Percentiles rank a stretch among this genome's conserved stretches.
Conservation (phyloP, 1,139 yeast genomes). For the Yamadazyma trypodendri region DNA sequence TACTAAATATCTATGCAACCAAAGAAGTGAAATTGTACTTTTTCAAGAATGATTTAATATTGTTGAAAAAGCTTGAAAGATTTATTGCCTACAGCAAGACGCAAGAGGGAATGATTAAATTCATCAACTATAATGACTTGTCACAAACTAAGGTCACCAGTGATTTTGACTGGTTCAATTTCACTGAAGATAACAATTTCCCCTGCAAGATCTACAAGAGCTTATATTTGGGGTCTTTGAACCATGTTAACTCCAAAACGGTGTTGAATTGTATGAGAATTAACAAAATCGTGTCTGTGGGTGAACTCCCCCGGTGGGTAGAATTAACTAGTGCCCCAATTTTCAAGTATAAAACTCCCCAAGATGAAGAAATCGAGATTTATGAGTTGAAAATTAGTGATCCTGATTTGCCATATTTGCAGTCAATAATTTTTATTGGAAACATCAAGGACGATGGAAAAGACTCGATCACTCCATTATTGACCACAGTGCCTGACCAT, state of each 20-base stretch:
- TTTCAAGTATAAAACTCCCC: slow-evolving; percentile 25
- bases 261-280: slow-evolving; percentile 25
- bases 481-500: slow-evolving; percentile 29
- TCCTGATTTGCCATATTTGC: slow-evolving; percentile 21
- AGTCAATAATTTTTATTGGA: slow-evolving; percentile 31
- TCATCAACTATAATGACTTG: slow-evolving; percentile 14
- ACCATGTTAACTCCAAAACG: slow-evolving; percentile 36
- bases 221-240: slow-evolving; percentile 35
- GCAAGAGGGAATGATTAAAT: slow-evolving; percentile 9
- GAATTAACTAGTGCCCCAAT: slow-evolving; percentile 23
- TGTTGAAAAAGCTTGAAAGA: slow-evolving; percentile 33
- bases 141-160: slow-evolving; percentile 2
- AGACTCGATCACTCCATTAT: slow-evolving; percentile 33
- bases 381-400: slow-evolving; percentile 26
- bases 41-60: slow-evolving; percentile 31
- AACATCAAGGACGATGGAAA: slow-evolving; percentile 43
- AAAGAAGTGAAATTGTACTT: slow-evolving; percentile 28
- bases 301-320: slow-evolving; percentile 40
- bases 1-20: slow-evolving; percentile 16
- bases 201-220: slow-evolving; percentile 33
- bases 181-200: slow-evolving; percentile 34
- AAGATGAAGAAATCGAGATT: slow-evolving; percentile 19
- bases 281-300: slow-evolving; percentile 32
- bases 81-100: slow-evolving; percentile 20
- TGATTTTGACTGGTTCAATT: slow-evolving; percentile 35